Conservation (phyloP, 2,329 filamentous ascomycete species). For the Madurella fahalii region DNA sequence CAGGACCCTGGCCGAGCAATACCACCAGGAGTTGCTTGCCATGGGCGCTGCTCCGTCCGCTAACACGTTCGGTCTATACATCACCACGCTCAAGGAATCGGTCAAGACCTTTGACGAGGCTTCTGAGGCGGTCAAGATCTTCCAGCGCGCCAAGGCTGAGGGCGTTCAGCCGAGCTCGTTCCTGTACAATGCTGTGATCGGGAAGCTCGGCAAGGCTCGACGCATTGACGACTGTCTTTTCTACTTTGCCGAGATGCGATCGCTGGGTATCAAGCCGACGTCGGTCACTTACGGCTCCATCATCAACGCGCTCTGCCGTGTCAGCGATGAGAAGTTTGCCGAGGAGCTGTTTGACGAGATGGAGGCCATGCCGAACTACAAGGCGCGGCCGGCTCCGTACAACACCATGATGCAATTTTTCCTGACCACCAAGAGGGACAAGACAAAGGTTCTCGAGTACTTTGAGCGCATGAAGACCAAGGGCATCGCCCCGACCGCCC, state of each 20-base stretch:
- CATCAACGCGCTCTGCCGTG: slow-evolving; percentile 94
- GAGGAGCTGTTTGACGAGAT: slow-evolving; percentile 99
- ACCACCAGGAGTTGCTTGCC: slow-evolving; percentile 84
- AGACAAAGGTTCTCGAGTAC: slow-evolving; percentile 87
- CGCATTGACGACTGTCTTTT: slow-evolving; percentile 97
- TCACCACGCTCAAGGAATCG: slow-evolving; percentile 96
- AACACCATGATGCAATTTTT: slow-evolving; percentile 99
- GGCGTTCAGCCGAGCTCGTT: slow-evolving; percentile 95
- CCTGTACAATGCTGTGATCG: slow-evolving; percentile 96
- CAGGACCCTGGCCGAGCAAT: slow-evolving; percentile 75
- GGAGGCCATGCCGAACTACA: slow-evolving; percentile 98
- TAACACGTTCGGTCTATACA: slow-evolving; percentile 97
- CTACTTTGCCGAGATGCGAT: slow-evolving; percentile 97
- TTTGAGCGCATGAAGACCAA: slow-evolving; percentile 90
- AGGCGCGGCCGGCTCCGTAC: slow-evolving; percentile 92
- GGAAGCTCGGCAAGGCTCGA: slow-evolving; percentile 95
- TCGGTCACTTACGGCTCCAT: slow-evolving; percentile 98
- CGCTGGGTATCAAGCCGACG: slow-evolving; percentile 85
- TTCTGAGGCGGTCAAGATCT: slow-evolving; percentile 94
- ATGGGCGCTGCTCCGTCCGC: slow-evolving; percentile 91
- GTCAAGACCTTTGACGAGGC: slow-evolving; percentile 98
- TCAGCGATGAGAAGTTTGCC: slow-evolving; percentile 95
- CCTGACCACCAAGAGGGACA: slow-evolving; percentile 94
- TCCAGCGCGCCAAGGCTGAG: slow-evolving; percentile 87
- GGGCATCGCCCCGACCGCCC: slow-evolving; percentile 84